Evolutionary conservation across 495 filamentous ascomycete genomes (phyloP).

Genomic region (Xylaria curta): DNA sequence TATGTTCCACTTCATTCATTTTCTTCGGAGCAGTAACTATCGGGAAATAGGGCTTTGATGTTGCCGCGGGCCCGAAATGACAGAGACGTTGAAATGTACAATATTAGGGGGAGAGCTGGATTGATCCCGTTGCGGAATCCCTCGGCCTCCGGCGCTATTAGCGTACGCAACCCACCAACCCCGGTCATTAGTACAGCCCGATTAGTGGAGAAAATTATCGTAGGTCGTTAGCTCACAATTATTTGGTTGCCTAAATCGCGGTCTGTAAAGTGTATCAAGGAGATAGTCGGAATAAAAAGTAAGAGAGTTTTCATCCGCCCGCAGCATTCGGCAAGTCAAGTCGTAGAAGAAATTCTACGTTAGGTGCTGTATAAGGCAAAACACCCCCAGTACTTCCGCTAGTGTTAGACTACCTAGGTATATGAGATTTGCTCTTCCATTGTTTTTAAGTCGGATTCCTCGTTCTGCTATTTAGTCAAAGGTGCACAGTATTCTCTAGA

Average conservation of each 20-base stretch:
- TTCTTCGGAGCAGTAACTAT: background rate
- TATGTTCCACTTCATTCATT: conserved; percentile 31
- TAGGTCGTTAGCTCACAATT: background rate
- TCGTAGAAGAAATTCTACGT: too few species aligned
- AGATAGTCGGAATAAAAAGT: background rate
- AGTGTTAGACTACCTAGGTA: too few species aligned
- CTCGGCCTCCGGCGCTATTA: conserved; percentile 28
- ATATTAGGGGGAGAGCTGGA: background rate
- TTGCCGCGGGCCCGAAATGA: background rate
- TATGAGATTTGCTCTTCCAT: too few species aligned
- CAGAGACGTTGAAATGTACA: background rate
- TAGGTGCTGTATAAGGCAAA: too few species aligned
- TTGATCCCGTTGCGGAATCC: conserved; percentile 23
- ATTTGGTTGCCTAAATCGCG: too few species aligned
- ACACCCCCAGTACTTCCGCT: too few species aligned
- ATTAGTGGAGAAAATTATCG: conserved; percentile 4
- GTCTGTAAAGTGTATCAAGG: background rate
- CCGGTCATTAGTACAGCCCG: background rate
- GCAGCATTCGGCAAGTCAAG: too few species aligned
- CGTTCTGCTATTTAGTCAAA: too few species aligned
- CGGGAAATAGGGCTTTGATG: background rate
- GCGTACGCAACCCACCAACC: conserved; percentile 5
- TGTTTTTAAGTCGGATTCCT: too few species aligned
- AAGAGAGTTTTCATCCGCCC: too few species aligned
- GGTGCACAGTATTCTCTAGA: too few species aligned